Evolutionary conservation across 2,329 filamentous ascomycete species (phyloP), one percentile per base, ranked within the genome.

Genomic region (Colletotrichum orchidophilum): DNA sequence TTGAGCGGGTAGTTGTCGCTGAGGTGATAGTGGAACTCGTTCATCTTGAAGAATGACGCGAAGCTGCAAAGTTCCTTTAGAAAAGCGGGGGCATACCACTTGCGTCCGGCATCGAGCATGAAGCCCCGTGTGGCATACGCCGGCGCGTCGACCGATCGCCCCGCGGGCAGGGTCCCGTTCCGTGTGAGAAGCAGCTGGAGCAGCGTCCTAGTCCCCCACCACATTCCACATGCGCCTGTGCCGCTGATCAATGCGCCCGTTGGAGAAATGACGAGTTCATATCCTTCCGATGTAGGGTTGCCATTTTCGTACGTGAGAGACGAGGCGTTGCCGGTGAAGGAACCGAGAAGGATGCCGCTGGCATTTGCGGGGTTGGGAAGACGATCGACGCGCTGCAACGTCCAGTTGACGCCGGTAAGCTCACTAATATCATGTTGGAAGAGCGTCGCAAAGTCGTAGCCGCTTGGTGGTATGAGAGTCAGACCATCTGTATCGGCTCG

Each of bases 391-490:
- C 74, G 73, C 50, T 82, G 74, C 18, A 88, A 75, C 1, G 80
- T 78, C 84, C 84, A 87, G 3, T 80, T 76, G 7, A 74, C 73
- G 21, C 82, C 80, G 1, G 85, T 83, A 3, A 85, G 66, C 11
- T 80, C 73, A 4, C 79, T 75, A 1, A 88, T 77, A 71, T 88
- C 87, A 3, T 81, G 74, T 26, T 77, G 75, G 67, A 88, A 87
- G 0, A 81, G 83, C 21, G 79, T 75, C 2, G 86, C 86, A 52
- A 88, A 88, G 3, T 87, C 83, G n/a, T 78, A 73, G 1, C 83
- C 84, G 0, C 82, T 83, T 0, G 87, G 87, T 1, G 87, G 87
- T 53, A 88, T 87, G 9, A 87, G 79, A 0, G 85, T 88, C 31
- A 87, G 75, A 1, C 86, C 86, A 60, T 82, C 77, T 0, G 78